Evolutionary conservation across 768 basidiomycete species (phyloP), one percentile per base, ranked within the genome.

Genomic region (Calvatia gigantea): DNA sequence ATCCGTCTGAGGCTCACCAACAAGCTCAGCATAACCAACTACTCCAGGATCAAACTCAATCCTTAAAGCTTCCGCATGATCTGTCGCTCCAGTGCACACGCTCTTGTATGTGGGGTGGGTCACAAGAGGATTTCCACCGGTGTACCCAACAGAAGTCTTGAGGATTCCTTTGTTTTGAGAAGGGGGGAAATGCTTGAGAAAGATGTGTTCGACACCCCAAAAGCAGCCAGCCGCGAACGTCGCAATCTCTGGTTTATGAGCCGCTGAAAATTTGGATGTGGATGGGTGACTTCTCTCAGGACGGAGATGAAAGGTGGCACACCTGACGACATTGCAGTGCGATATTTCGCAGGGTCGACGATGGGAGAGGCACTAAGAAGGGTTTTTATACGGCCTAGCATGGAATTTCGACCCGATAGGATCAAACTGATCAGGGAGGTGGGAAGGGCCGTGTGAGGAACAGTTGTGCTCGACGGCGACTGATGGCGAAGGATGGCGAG

Each of bases 201-300:
- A 92, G 66, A 91, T 89, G 64, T 92, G 89, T 61, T 93, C 87
- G 17, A 87, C 85, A 15, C 90, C 91, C 91, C 90, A 91, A 70
- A 92, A 92, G 65, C 90, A 91, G 19, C 90, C 88, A 7, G 78
- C 73, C 4, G 82, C 76, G 48, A 78, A 79, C 6, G 79, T 76
- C 3, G 76, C 81, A 59, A 71, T 70, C 59, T 73, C 65, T 17
- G 67, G 64, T 53, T 68, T 42, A 38, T 29, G 17, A 25, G 54
- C 29, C 19, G 11, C 54, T 56, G 35, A 62, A 21, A 41, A 43
- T 33, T 64, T 51, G 21, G 58, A 63, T 67, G 39, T n/a, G 21
- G 25, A 12, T 43, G 5, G 42, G 15, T 25, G 8, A 53, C n/a
- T 35, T 12, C 23, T 7, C 31, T 25, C 9, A 4, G 29, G n/a